Evolutionary conservation across 139 green algal genomes (phyloP), one percentile per base, ranked within the genome.

Genomic region (Diplosphaera chodatii): DNA sequence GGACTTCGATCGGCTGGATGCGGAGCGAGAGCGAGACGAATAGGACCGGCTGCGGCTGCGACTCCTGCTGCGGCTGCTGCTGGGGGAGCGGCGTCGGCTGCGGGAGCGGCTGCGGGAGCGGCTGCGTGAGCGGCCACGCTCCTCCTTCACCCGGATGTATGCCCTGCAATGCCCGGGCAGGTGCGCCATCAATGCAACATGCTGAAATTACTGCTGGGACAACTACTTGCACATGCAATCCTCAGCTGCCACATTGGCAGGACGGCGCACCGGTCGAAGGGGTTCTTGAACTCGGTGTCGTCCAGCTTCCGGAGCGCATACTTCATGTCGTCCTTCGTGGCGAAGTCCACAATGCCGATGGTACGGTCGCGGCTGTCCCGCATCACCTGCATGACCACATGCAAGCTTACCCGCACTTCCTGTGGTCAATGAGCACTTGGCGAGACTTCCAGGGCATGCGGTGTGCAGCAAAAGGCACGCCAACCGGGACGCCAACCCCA

Each of bases 281-380:
- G 85, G 74, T 92, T 92, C 33, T 77, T 78, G 85, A 92, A 92
- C 75, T 91, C 85, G 40, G 74, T 82, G 68, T 83, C 72, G 65
- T 92, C 85, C 66, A 92, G 78, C 76, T 89, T 90, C 62, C 81
- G 72, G 29, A 92, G 76, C 0, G 83, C 85, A 1, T 76, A 72
- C 37, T 78, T 74, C 85, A 92, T 85, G 69, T 92, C 87, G 20
- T 85, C 77, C 21, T 62, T 32, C 10, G 70, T 71, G 8, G 84
- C 78, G 68, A 83, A 91, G 66, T 92, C 87, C 0, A 90, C 85
- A 15, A 92, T 74, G 64, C 87, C 87, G 71, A 88, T 79, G 72
- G 82, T 77, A 32, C 80, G 76, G 21, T 81, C 73, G 28, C 83
- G 71, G 74, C 48, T 23, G 64, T 88, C 83, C 13, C 73, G 74